Evolutionary conservation across 768 basidiomycete species (phyloP), one percentile per base, ranked within the genome.

Genomic region (Scleroderma citrinum): DNA sequence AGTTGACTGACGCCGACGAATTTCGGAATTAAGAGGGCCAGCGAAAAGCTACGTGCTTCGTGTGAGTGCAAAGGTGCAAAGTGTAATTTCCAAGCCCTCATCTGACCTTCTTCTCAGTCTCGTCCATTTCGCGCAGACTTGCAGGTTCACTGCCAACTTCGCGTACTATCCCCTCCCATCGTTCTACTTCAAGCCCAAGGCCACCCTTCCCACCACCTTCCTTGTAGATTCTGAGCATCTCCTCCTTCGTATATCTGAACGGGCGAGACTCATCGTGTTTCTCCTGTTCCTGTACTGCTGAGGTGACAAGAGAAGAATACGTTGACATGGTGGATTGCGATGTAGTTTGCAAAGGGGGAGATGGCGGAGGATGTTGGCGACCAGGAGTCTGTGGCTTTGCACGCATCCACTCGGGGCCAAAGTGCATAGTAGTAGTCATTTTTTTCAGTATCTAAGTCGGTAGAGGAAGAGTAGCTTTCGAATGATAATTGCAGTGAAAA

Each of bases 401-500:
- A 60, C 89, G 82, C 89, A 92, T 91, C 89, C 89, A 92, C 70
- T 92, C 89, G 41, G 89, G 89, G 61, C 87, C 89, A 74, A 92
- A 92, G 66, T 91, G 89, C 81, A 92, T 86, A 23, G 77, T 75
- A 54, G 86, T 63, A 40, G 76, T 64, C 76, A 76, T 76, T 72
- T 69, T 72, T 61, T 45, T 26, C 11, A 40, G 31, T 49, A 55
- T 46, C 52, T 50, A 43, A 38, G 26, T 44, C 7, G 34, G 48
- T 49, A 43, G 47, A 47, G 41, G 32, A 43, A 38, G 26, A 41
- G n/a, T n/a, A n/a, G n/a, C n/a, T 21, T 40, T 40, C 4, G 50
- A 38, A 23, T 19, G 26, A 30, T 32, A 48, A 48, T 45, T 38
- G n/a, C n/a, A n/a, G n/a, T n/a, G n/a, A n/a, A n/a, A n/a, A n/a